Conservation (phyloP, 2,329 filamentous ascomycete species). For the Phyllosticta citribraziliensis region DNA sequence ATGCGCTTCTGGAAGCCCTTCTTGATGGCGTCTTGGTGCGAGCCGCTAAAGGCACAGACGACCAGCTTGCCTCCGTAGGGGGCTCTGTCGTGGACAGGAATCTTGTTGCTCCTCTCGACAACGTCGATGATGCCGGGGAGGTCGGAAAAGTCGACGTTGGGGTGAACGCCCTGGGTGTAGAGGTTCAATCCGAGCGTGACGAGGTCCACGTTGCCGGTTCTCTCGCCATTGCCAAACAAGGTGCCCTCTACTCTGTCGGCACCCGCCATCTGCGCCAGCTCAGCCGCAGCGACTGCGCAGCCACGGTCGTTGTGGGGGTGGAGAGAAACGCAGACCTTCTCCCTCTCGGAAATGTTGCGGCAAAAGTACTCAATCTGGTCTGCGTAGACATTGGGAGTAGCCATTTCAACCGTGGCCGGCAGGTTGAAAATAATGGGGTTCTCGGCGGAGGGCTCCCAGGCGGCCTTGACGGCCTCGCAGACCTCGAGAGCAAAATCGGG, state of each 20-base stretch:
- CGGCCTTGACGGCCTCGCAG: slow-evolving; percentile 87
- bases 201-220: slow-evolving; percentile 90
- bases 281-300: slow-evolving; percentile 78
- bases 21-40: slow-evolving; percentile 93
- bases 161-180: slow-evolving; percentile 84
- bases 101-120: slow-evolving; percentile 90
- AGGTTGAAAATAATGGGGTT: slow-evolving; percentile 93
- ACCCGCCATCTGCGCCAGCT: slow-evolving; percentile 92
- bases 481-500: slow-evolving; percentile 74
- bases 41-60: slow-evolving; percentile 85
- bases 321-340: slow-evolving; percentile 80
- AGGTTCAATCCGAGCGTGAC: slow-evolving; percentile 88
- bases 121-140: slow-evolving; percentile 76
- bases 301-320: slow-evolving; percentile 95
- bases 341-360: slow-evolving; percentile 68
- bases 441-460: slow-evolving; percentile 74
- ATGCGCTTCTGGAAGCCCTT: slow-evolving; percentile 71
- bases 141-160: slow-evolving; percentile 84
- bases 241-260: slow-evolving; percentile 91
- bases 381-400: slow-evolving; percentile 90
- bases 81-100: slow-evolving; percentile 78
- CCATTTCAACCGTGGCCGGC: slow-evolving; percentile 89
- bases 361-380: slow-evolving; percentile 97
- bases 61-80: slow-evolving; percentile 88
- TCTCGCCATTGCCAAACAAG: slow-evolving; percentile 87